Percentiles rank a stretch among this genome's conserved stretches.
phyloP scores from a whole-genome alignment of 1,284 basidiomycete genomes.

The Coriolopsis trogii region DNA sequence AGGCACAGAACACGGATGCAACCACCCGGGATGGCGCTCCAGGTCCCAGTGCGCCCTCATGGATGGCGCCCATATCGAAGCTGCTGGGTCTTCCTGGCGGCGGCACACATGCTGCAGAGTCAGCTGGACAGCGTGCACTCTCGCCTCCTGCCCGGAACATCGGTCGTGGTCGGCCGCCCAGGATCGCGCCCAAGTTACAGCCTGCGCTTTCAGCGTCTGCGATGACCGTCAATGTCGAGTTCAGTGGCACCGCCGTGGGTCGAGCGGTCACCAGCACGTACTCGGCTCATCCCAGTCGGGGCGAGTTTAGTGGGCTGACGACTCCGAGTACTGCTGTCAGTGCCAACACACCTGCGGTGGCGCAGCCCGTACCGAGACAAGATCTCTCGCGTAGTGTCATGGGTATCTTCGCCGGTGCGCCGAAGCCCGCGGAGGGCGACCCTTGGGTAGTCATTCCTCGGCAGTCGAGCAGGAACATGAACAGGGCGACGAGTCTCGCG shows the following conservation, averaged over 20 bases:
- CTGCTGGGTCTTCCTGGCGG: slow-evolving; percentile 52
- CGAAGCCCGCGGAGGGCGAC: slow-evolving; percentile 46
- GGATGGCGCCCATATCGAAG: slow-evolving; percentile 86
- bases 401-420: slow-evolving; percentile 87
- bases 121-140: slow-evolving; percentile 29
- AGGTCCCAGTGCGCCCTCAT: slow-evolving; percentile 47
- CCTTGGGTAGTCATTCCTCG: slow-evolving; percentile 70
- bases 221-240: slow-evolving; percentile 93
- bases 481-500: slow-evolving; percentile 17
- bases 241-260: slow-evolving; percentile 77
- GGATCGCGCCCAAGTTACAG: slow-evolving; percentile 71
- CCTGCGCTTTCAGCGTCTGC: slow-evolving; percentile 84
- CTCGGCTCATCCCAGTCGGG: slow-evolving; percentile 37
- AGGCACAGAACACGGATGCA: slow-evolving; percentile 45
- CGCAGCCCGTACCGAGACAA: slow-evolving; percentile 15
- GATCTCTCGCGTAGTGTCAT: slow-evolving; percentile 49
- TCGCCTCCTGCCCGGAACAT: slow-evolving; percentile 33
- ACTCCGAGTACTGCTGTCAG: slow-evolving; percentile 17
- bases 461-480: slow-evolving; percentile 16
- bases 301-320: slow-evolving; percentile 19
- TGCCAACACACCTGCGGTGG: slow-evolving; percentile 16
- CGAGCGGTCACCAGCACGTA: slow-evolving; percentile 69
- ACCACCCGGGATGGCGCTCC: slow-evolving; percentile 32
- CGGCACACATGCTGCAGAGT: slow-evolving; percentile 16
- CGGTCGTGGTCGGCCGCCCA: slow-evolving; percentile 34